Evolutionary conservation across 75 land plant genomes (phyloP), one percentile per base, ranked within the genome.

Genomic region (Sequoia sempervirens): DNA sequence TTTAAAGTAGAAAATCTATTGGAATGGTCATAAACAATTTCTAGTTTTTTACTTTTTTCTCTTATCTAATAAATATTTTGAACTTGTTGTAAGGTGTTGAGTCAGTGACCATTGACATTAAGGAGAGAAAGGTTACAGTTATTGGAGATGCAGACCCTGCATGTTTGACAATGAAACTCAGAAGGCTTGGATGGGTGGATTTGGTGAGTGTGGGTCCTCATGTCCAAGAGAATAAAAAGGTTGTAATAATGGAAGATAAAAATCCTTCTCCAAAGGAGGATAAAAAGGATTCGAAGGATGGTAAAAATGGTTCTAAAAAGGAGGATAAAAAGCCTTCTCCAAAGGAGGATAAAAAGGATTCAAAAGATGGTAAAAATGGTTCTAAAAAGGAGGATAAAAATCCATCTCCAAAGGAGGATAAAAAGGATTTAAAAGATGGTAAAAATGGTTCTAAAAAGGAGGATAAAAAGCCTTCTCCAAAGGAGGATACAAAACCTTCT

Each of bases 131-230:
- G 81, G 2, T 89, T 73, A 91, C 92, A 14, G 83, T 91, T 32
- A 83, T 83, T 20, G 92, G 92, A 18, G 81, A 68, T 9, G 75
- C 86, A 10, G 89, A 91, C 78, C 88, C 92, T 4, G 92, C 89
- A 7, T 9, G 30, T 2, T 18, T 89, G 9, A 87, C 86, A 69
- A 81, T 56, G 36, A 83, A 88, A 47, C 64, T 91, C 23, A 82
- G 91, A 80, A 89, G 89, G 43, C 12, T 76, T 2, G 87, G 89
- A 58, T 54, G 13, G 30, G 75, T 90, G 13, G 87, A 87, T 8
- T 86, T 91, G 26, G 66, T 87, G 3, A 86, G 88, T 5, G 89
- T 91, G 3, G 89, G 92, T 18, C 89, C 92, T n/a, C 66, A 61
- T 61, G 83, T 80, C 3, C 86, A 90, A 64, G 89, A 88, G 80